Evolutionary conservation across 371 early-diverging fungal species (phyloP).

Genomic region (Cladochytrium tenue): DNA sequence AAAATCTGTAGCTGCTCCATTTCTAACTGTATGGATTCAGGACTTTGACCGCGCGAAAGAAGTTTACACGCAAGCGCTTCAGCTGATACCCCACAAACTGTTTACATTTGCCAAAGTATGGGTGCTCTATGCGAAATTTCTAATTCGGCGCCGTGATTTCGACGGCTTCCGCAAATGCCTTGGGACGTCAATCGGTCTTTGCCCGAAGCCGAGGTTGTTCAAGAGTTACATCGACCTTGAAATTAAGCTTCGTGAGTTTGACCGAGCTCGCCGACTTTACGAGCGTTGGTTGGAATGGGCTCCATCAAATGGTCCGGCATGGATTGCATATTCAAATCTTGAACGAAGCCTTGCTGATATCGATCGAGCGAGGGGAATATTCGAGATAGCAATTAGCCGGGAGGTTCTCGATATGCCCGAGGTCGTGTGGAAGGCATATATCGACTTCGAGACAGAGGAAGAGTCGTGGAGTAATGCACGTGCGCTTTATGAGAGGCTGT

Average conservation of each 20-base stretch:
- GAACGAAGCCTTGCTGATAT: slow-evolving; percentile 83
- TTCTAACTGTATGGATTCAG: too few relatives aligned
- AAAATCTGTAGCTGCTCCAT: neutral
- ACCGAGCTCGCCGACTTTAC: slow-evolving; percentile 87
- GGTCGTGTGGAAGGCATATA: slow-evolving; percentile 94
- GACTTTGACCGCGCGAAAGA: slow-evolving; percentile 80
- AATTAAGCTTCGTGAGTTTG: slow-evolving; percentile 88
- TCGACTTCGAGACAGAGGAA: slow-evolving; percentile 89
- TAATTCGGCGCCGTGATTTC: slow-evolving; percentile 79
- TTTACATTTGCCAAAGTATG: slow-evolving; percentile 98
- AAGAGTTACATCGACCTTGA: slow-evolving; percentile 96
- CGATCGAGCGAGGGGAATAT: slow-evolving; percentile 86
- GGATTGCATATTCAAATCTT: slow-evolving; percentile 93
- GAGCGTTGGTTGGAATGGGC: slow-evolving; percentile 84
- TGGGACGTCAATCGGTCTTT: slow-evolving; percentile 79
- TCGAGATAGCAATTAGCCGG: slow-evolving; percentile 86
- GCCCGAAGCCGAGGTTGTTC: slow-evolving; percentile 69
- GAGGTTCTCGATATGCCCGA: slow-evolving; percentile 93
- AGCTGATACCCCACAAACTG: slow-evolving; percentile 85
- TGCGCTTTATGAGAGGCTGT: slow-evolving; percentile 77
- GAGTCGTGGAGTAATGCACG: slow-evolving; percentile 79
- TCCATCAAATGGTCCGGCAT: slow-evolving; percentile 82
- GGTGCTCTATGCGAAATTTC: slow-evolving; percentile 88
- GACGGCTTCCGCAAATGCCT: slow-evolving; percentile 77
- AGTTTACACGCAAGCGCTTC: slow-evolving; percentile 82